A percentile compares a stretch with the other conserved stretches of the same genome.
These are phyloP conservation scores for Sisymbrium altissimum DNA, from an alignment of 345 rosid species.

Conservation along the genomic window DNA sequence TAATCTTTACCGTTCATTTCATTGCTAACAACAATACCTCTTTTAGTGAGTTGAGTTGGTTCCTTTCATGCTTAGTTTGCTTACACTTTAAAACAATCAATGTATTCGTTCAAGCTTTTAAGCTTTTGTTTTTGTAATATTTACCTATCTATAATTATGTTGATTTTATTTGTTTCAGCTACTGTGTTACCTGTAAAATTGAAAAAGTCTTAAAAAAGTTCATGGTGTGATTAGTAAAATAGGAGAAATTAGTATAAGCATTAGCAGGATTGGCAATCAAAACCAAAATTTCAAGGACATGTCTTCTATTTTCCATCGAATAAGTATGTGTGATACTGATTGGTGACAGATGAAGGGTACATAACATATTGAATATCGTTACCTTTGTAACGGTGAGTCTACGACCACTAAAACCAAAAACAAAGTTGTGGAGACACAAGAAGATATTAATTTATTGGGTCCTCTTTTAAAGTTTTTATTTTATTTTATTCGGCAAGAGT, in stretches of 20 bases:
- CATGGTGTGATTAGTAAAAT: neutral
- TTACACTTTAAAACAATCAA: neutral
- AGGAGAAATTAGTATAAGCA: neutral
- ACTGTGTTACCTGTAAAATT: neutral
- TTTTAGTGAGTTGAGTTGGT: conserved; percentile 23
- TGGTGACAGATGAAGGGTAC: no score
- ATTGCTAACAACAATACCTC: conserved; percentile 4
- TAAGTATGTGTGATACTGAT: conserved; percentile 5
- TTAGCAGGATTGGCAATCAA: neutral
- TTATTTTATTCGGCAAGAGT: neutral
- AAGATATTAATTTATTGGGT: neutral
- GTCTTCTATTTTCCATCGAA: neutral
- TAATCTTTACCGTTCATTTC: neutral
- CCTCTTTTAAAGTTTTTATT: neutral
- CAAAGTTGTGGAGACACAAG: neutral
- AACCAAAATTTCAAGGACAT: neutral
- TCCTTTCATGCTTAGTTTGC: neutral
- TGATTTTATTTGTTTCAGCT: neutral
- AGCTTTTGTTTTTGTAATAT: neutral
- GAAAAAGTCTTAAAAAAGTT: neutral
- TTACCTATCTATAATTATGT: neutral
- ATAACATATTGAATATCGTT: no score
- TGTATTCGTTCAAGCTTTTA: neutral
- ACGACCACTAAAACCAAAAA: conserved; percentile 1
- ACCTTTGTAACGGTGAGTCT: neutral